Conservation (phyloP, 1,284 basidiomycete genomes). For the Grifola frondosa region DNA sequence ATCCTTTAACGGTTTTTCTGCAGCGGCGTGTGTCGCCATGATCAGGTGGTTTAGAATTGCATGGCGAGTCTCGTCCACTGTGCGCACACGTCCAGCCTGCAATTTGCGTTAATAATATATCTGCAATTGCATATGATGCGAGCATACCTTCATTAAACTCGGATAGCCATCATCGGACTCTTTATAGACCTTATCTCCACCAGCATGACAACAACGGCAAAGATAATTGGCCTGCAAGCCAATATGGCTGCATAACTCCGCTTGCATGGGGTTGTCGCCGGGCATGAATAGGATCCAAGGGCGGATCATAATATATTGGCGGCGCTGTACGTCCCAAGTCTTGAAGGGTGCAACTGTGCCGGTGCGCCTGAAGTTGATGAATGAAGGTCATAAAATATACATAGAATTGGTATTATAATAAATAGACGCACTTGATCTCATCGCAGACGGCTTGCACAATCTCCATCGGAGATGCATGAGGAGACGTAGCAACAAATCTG, state of each 20-base stretch:
- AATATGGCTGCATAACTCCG: slow-evolving; percentile 31
- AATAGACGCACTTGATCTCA: background rate
- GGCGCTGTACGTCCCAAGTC: slow-evolving; percentile 22
- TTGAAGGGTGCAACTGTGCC: slow-evolving; percentile 1
- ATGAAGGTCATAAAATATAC: too few species aligned
- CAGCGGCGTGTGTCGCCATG: slow-evolving; percentile 1
- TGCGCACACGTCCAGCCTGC: slow-evolving; percentile 9
- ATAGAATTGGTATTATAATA: background rate
- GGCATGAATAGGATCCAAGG: slow-evolving; percentile 25
- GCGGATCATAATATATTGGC: slow-evolving; percentile 25
- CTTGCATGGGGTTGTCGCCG: slow-evolving; percentile 39
- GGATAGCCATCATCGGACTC: slow-evolving; percentile 20
- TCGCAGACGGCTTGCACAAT: slow-evolving; percentile 9
- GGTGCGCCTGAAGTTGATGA: too few species aligned
- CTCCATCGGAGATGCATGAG: slow-evolving; percentile 16
- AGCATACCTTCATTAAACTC: slow-evolving; percentile 22
- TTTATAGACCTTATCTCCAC: slow-evolving; percentile 27
- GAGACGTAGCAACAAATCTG: slow-evolving; percentile 11
- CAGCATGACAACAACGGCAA: slow-evolving; percentile 30
- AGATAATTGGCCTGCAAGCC: slow-evolving; percentile 30
- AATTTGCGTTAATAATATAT: background rate
- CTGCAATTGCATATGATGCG: too few species aligned
- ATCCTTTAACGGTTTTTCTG: slow-evolving; percentile 6
- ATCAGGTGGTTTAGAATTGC: slow-evolving; percentile 1
- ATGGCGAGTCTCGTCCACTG: slow-evolving; percentile 9